phyloP scores from a whole-genome alignment of 805 yeast genomes.

The Suhomyces kilbournensis region DNA sequence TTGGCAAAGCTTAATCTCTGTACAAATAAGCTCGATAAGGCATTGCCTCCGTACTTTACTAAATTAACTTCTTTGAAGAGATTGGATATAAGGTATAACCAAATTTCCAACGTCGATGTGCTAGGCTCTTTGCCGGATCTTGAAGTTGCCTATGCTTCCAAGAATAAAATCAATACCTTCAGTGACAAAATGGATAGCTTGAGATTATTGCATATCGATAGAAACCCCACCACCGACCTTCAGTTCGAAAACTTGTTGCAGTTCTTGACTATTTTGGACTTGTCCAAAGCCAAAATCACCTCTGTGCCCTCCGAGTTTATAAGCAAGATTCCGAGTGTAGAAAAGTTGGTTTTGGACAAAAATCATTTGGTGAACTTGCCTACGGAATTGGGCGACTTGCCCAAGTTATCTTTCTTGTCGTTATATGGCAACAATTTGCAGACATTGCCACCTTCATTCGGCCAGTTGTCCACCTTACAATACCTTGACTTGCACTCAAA shows the following conservation, averaged over 20 bases:
- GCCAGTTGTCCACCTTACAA: constrained; percentile 55
- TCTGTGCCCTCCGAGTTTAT: constrained; percentile 66
- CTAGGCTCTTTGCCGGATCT: constrained; percentile 57
- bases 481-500: constrained; percentile 80
- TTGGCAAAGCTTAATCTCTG: constrained; percentile 71
- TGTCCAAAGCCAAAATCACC: constrained; percentile 80
- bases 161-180: constrained; percentile 71
- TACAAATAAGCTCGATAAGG: constrained; percentile 60
- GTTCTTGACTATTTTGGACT: constrained; percentile 65
- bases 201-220: constrained; percentile 68
- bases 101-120: constrained; percentile 50
- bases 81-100: constrained; percentile 76
- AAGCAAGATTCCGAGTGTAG: constrained; percentile 59
- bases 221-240: constrained; percentile 79
- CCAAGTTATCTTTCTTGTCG: constrained; percentile 62
- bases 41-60: constrained; percentile 52
- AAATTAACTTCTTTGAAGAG: constrained; percentile 58
- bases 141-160: constrained; percentile 71
- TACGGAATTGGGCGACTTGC: constrained; percentile 56
- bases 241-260: constrained; percentile 51
- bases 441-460: constrained; percentile 63
- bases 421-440: constrained; percentile 73
- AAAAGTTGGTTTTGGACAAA: constrained; percentile 70
- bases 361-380: constrained; percentile 82
- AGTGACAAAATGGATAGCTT: constrained; percentile 60